Percentiles rank a stretch among this genome's conserved stretches.
Evolutionary conservation across 2,329 filamentous ascomycete genomes (phyloP).

Genomic region (Pezicula neosporulosa): DNA sequence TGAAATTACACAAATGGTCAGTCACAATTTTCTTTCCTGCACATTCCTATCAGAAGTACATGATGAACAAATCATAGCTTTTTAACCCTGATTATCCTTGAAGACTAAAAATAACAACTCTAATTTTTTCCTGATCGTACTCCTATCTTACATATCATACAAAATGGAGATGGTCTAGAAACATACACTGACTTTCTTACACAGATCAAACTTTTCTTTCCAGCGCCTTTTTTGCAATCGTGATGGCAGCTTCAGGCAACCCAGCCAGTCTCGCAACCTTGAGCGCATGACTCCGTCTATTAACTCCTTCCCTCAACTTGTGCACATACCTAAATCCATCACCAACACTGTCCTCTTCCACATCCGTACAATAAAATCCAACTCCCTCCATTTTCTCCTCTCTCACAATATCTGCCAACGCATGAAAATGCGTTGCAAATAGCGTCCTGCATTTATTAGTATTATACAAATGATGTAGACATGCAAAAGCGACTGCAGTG

Average conservation of each 20-base stretch:
- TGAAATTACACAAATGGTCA: slow-evolving; percentile 18
- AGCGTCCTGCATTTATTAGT: slow-evolving; percentile 76
- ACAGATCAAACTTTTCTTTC: slow-evolving; percentile 36
- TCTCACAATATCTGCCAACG: slow-evolving; percentile 71
- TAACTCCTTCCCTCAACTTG: slow-evolving; percentile 75
- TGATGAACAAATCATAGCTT: slow-evolving; percentile 34
- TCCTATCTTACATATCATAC: slow-evolving; percentile 6
- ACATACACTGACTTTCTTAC: slow-evolving; percentile 48
- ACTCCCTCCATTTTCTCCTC: slow-evolving; percentile 41
- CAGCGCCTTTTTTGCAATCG: slow-evolving; percentile 48
- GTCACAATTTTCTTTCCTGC: slow-evolving; percentile 11
- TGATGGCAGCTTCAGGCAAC: slow-evolving; percentile 69
- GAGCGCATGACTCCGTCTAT: slow-evolving; percentile 82
- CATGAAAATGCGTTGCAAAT: slow-evolving; percentile 95
- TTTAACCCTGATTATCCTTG: slow-evolving; percentile 37
- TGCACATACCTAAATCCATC: slow-evolving; percentile 85
- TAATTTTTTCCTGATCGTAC: slow-evolving; percentile 37
- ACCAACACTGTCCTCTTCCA: slow-evolving; percentile 61
- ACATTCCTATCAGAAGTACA: slow-evolving; percentile 13
- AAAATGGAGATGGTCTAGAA: slow-evolving; percentile 52
- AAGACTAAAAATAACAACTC: slow-evolving; percentile 37
- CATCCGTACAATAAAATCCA: slow-evolving; percentile 77
- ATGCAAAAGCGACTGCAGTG: slow-evolving; percentile 84
- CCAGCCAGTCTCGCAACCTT: slow-evolving; percentile 92
- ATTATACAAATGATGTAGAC: slow-evolving; percentile 76